Conservation (phyloP, 345 rosid species). For the Lepidium africanum region DNA sequence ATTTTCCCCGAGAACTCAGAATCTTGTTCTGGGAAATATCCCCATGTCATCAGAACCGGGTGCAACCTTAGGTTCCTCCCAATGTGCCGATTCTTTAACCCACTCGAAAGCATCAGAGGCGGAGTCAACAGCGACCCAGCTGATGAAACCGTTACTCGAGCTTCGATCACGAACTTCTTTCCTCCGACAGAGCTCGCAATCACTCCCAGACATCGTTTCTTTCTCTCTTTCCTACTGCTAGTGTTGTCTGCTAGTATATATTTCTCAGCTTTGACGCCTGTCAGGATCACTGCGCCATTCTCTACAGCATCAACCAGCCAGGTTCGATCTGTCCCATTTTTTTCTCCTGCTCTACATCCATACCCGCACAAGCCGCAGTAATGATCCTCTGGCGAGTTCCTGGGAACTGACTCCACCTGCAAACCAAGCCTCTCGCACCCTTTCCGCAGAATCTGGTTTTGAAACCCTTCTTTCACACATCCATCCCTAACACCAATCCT, state of each 20-base stretch:
- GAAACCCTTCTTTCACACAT: conserved; percentile 40
- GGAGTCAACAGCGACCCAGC: conserved; percentile 66
- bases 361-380: conserved; percentile 51
- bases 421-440: conserved; percentile 55
- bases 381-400: conserved; percentile 41
- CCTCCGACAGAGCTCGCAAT: conserved; percentile 33
- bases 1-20: conserved; percentile 32
- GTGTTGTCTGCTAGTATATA: conserved; percentile 26
- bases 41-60: conserved; percentile 60
- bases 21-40: conserved; percentile 48
- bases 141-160: conserved; percentile 52
- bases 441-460: conserved; percentile 45
- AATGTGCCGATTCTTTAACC: conserved; percentile 44
- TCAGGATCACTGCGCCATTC: conserved; percentile 41
- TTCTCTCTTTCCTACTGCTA: conserved; percentile 1
- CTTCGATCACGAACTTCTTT: conserved; percentile 48
- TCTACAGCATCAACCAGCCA: conserved; percentile 54
- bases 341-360: conserved; percentile 45
- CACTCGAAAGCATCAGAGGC: conserved; percentile 55
- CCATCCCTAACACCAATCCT: conserved; percentile 41
- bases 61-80: conserved; percentile 62
- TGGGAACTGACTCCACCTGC: conserved; percentile 33
- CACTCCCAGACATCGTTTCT: conserved; percentile 52
- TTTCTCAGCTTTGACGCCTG: conserved; percentile 49
- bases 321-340: conserved; percentile 48